phyloP scores from a whole-genome alignment of 2,329 filamentous ascomycete species.

The Onygenales sp. region DNA sequence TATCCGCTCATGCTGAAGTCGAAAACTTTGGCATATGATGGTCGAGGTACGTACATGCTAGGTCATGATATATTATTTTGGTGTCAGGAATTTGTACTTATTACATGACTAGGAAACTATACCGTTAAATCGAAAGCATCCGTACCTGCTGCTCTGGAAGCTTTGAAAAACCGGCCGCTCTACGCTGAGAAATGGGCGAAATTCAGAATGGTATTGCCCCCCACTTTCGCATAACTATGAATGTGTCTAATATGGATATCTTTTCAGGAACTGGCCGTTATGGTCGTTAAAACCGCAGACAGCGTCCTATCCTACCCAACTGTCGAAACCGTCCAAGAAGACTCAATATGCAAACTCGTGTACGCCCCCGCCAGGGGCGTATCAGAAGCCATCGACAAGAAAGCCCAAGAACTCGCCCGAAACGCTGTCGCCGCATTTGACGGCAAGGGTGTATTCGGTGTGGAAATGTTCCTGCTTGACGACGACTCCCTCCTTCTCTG shows the following conservation, averaged over 20 bases:
- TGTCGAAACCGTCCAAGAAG: conserved; percentile 90
- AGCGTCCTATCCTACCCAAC: conserved; percentile 67
- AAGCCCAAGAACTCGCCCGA: conserved; percentile 67
- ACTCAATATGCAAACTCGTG: conserved; percentile 88
- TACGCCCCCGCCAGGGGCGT: conserved; percentile 75
- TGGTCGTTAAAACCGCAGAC: conserved; percentile 86
- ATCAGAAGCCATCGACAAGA: conserved; percentile 47
- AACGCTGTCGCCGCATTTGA: conserved; percentile 70
- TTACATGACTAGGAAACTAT: conserved; percentile 47
- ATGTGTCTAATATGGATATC: conserved; percentile 7
- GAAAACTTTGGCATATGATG: conserved; percentile 83
- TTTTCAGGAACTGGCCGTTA: conserved; percentile 68
- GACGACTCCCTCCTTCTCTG: conserved; percentile 69
- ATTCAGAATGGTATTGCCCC: conserved; percentile 52
- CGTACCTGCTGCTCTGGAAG: conserved; percentile 57
- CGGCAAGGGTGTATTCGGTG: conserved; percentile 89
- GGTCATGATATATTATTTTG: not conserved
- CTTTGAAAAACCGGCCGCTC: conserved; percentile 58
- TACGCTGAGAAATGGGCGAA: conserved; percentile 87
- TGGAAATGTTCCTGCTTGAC: conserved; percentile 84
- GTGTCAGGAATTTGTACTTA: not conserved
- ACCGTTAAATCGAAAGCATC: conserved; percentile 51
- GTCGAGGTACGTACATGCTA: conserved; percentile 50
- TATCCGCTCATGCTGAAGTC: conserved; percentile 91
- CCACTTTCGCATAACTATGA: not conserved